Base-by-base conservation (phyloP, 228 moss, liverwort and hornwort species). In the Sphagnum magellanicum region DNA sequence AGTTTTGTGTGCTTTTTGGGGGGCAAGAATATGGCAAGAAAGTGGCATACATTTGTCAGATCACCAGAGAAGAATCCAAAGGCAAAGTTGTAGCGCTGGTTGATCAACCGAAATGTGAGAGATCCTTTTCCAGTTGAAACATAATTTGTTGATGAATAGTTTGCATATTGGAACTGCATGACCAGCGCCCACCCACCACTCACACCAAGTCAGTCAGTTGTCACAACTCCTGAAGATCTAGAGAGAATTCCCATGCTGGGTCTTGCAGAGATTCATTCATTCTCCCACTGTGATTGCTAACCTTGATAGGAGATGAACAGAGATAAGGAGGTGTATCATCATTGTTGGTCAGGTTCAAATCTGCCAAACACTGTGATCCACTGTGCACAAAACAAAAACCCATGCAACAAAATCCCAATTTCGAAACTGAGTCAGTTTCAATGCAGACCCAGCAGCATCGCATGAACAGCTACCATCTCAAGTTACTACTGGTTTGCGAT, bases 41-140 rank as follows among this genome's bases (percentile, higher is more conserved):
- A 55, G 4, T 12, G 58, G 14, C 77, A 68, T 68, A 87, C 90
- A 57, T 76, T 76, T 59, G 68, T 69, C 6, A 90, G 73, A 65
- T 76, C 90, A 66, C 90, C 90, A 70, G 82, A 77, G 77, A 90
- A 90, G 72, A 87, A 79, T 67, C 83, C 90, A 71, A 90, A 87
- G 51, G 85, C 68, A 69, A 79, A 90, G 69, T 90, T 85, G 53
- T 82, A 71, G 52, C 90, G 84, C 74, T 85, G 88, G 74, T 87
- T 90, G 61, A 90, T 67, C 75, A 90, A 68, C 53, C 90, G 82
- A 68, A 87, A 84, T 48, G 64, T 68, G n/a, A 81, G 67, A 51
- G 73, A 82, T 68, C 85, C 90, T 63, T 81, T 79, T 66, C 90
- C 90, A 53, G 65, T 60, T 7, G 6, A 65, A 50, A 70, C 74